Percentiles rank a stretch among this genome's conserved stretches.
Evolutionary conservation across 2,329 filamentous ascomycete species (phyloP).

Genomic region (Neofusicoccum sp.): DNA sequence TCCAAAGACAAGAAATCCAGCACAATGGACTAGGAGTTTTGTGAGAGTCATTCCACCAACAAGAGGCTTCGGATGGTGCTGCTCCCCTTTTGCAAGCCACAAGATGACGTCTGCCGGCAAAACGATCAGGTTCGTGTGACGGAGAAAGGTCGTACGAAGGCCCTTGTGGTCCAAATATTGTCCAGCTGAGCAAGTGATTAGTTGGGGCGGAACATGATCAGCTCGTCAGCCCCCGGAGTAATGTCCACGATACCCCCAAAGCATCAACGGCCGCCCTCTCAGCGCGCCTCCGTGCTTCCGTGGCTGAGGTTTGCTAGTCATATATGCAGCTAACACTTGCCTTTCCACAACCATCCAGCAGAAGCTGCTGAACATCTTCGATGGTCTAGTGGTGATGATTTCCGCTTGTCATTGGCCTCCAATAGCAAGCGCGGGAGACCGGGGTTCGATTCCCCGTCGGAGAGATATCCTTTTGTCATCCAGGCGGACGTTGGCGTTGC

Average conservation of each 20-base stretch:
- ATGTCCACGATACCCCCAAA: neutral
- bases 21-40: too few species aligned
- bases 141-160: neutral
- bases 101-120: neutral
- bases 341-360: too few species aligned
- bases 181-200: neutral
- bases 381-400: conserved; percentile 12
- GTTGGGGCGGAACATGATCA: neutral
- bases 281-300: too few species aligned
- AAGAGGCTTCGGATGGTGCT: too few species aligned
- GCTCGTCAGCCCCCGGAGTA: neutral
- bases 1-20: too few species aligned
- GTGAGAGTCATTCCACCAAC: too few species aligned
- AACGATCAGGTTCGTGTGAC: neutral
- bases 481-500: too few species aligned
- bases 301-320: too few species aligned
- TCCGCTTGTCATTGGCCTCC: neutral
- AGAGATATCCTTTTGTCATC: conserved; percentile 2
- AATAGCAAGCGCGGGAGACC: conserved; percentile 28
- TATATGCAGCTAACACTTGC: too few species aligned
- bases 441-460: conserved; percentile 32
- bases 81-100: too few species aligned
- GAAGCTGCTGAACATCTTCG: neutral
- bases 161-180: neutral
- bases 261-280: too few species aligned